Evolutionary conservation across 1,139 yeast genomes (phyloP), one percentile per base, ranked within the genome.

Genomic region (Scheffersomyces cryptocercus): DNA sequence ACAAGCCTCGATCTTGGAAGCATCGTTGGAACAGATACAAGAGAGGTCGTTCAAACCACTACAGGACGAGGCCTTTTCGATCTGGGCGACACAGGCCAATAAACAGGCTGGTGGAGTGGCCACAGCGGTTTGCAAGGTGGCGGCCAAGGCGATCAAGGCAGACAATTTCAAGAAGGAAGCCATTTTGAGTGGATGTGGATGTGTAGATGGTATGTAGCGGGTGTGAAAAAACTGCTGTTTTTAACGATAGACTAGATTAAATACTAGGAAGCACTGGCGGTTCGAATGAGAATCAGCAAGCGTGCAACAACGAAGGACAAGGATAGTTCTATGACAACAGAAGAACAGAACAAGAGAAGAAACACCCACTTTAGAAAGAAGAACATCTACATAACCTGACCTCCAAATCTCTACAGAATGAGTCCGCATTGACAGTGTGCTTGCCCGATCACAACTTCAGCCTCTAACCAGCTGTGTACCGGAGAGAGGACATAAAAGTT

Each of bases 31-130:
- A 67, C 93, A 85, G 55, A 86, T 70, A 73, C 96, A 88, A 41
- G 66, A 56, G 51, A 86, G 71, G 61, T 84, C 82, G 61, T 77
- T 78, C 63, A 88, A 70, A 45, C 82, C 73, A 46, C 69, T 55
- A 65, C 91, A 84, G 38, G 70, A 58, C 40, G 81, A 67, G n/a
- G 63, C 55, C 62, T 77, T 79, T 55, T 80, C 74, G 42, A 85
- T 90, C 58, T 81, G 77, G 44, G 87, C 77, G 47, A 87, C 93
- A 79, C 96, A 89, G 38, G 96, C 95, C 64, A 89, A 75, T 54
- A 89, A 73, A 74, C 96, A 89, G 35, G 96, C 96, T 51, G 95
- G 95, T 42, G 96, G 93, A 45, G 93, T 74, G 46, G 95, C 95
- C 40, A 78, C 65, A 37, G 73, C 80, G 40, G 71, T 58, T 39